A percentile compares a stretch with the other conserved stretches of the same genome.
These are phyloP conservation scores for Penicillium sp. DNA, from an alignment of 2,329 filamentous ascomycete genomes.

Conservation along the genomic window DNA sequence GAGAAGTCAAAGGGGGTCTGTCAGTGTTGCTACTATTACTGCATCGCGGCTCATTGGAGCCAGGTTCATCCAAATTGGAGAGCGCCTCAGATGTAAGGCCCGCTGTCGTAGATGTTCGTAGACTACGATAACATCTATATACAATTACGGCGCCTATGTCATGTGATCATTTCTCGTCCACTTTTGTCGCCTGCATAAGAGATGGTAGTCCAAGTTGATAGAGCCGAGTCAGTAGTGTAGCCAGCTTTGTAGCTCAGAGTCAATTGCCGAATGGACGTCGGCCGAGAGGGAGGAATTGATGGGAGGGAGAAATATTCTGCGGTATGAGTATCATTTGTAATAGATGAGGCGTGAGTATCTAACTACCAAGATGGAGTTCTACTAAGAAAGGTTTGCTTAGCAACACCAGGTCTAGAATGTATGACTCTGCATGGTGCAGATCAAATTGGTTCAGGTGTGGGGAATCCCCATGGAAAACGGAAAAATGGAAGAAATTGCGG, in stretches of 20 bases:
- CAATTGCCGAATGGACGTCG: conserved; percentile 2
- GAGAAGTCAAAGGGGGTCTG: too few species aligned
- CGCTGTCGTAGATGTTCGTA: not conserved
- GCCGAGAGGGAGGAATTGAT: not conserved
- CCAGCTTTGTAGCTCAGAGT: not conserved
- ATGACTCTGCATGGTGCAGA: too few species aligned
- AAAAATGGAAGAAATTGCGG: not conserved
- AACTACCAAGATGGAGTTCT: not conserved
- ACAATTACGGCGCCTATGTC: too few species aligned
- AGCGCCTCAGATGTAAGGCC: not conserved
- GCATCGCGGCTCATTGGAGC: not conserved
- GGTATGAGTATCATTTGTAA: not conserved
- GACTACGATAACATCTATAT: too few species aligned
- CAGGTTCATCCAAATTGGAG: not conserved
- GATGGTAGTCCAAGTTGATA: not conserved
- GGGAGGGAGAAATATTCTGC: not conserved
- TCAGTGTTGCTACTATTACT: not conserved
- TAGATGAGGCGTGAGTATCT: not conserved
- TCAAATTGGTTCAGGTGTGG: not conserved
- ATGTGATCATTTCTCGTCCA: too few species aligned
- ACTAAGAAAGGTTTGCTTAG: too few species aligned
- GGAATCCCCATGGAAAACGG: not conserved
- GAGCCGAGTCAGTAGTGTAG: not conserved
- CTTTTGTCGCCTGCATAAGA: too few species aligned
- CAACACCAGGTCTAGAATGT: not conserved